These are phyloP conservation scores for Fusarium bactridioides DNA, from an alignment of 2,329 filamentous ascomycete genomes.

Conservation along the genomic window DNA sequence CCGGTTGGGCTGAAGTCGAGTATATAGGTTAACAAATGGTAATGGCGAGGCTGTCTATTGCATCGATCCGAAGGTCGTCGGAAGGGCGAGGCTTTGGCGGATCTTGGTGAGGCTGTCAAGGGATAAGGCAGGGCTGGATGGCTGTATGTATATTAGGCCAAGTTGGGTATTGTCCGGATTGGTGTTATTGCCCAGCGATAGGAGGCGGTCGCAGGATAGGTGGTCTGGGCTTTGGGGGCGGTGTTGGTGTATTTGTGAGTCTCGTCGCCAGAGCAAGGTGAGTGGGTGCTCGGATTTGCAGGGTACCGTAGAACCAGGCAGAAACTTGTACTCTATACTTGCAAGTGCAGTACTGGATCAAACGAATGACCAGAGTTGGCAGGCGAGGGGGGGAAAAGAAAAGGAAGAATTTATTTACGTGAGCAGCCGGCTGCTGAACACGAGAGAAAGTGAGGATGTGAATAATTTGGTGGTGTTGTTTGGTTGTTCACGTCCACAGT, in stretches of 20 bases:
- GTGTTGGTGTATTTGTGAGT: conserved; percentile 36
- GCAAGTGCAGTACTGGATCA: conserved; percentile 34
- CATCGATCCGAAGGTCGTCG: conserved; percentile 37
- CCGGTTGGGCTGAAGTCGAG: conserved; percentile 19
- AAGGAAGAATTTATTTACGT: conserved; percentile 31
- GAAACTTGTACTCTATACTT: conserved; percentile 37
- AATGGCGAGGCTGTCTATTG: conserved; percentile 29
- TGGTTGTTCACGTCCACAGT: conserved; percentile 41
- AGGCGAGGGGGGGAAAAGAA: background rate
- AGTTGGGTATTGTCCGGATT: conserved; percentile 26
- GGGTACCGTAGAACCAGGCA: conserved; percentile 40
- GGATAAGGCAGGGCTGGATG: conserved; percentile 32
- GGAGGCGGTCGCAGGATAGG: conserved; percentile 20
- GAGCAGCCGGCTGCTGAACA: conserved; percentile 44
- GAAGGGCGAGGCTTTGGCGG: conserved; percentile 33
- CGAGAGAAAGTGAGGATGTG: conserved; percentile 32
- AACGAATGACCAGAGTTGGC: conserved; percentile 37
- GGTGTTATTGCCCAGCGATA: conserved; percentile 31
- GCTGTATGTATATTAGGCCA: conserved; percentile 36
- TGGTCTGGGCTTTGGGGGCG: conserved; percentile 41
- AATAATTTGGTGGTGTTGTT: conserved; percentile 31
- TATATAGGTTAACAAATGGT: conserved; percentile 23
- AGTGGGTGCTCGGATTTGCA: conserved; percentile 37
- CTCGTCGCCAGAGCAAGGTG: conserved; percentile 38
- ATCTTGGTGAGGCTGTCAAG: conserved; percentile 36